Percentiles rank a stretch among this genome's conserved stretches.
Evolutionary conservation across 148 eudicot genomes (phyloP).

Genomic region (Spergularia marina): DNA sequence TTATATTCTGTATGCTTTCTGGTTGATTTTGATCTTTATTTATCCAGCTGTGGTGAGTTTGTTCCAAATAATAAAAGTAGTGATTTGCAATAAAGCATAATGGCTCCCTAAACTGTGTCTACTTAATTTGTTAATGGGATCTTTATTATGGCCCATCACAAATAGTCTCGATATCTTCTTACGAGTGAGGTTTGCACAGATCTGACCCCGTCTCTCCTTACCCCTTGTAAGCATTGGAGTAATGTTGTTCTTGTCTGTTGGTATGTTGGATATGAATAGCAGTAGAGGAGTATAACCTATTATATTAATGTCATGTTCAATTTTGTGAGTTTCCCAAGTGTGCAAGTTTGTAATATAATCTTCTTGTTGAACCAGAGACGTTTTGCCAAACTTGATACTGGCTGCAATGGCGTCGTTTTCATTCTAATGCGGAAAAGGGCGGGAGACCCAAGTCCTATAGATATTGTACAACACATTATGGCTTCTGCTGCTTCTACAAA

Average conservation of each 20-base stretch:
- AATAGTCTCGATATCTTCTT: no score
- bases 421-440: constrained; percentile 75
- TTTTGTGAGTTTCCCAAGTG: not conserved
- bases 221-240: no score
- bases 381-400: constrained; percentile 74
- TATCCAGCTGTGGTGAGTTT: not conserved
- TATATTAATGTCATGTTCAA: not conserved
- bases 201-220: no score
- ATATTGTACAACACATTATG: constrained; percentile 82
- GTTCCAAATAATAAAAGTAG: not conserved
- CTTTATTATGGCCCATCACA: no score
- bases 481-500: constrained; percentile 63
- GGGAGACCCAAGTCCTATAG: constrained; percentile 77
- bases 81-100: not conserved
- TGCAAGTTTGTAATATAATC: not conserved
- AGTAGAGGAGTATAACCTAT: no score
- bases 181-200: no score
- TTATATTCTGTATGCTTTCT: not conserved
- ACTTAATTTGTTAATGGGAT: no score
- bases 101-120: not conserved
- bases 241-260: no score
- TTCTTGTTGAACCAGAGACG: constrained; percentile 59
- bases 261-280: no score
- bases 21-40: not conserved
- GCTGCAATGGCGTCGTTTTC: constrained; percentile 91